Evolutionary conservation across 2,329 filamentous ascomycete species (phyloP).

Genomic region (Epichloe gansuensis): DNA sequence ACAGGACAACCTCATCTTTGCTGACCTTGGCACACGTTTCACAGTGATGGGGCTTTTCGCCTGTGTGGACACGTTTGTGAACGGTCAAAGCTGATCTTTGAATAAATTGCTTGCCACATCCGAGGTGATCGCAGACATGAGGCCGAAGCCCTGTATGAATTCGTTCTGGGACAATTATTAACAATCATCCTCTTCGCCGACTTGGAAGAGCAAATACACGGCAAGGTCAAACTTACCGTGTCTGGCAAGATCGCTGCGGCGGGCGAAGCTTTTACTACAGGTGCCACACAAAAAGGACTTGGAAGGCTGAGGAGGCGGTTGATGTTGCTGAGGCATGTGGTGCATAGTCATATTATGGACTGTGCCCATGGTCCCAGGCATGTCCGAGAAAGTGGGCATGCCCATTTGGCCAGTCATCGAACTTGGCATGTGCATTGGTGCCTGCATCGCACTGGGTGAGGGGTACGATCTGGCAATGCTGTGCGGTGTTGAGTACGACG

Average conservation of each 20-base stretch:
- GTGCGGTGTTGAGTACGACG: conserved; percentile 38
- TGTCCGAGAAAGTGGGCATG: conserved; percentile 27
- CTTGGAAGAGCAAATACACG: too few relatives aligned
- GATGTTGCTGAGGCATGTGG: conserved; percentile 23
- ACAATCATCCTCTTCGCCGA: neutral
- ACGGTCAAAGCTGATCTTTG: conserved; percentile 92
- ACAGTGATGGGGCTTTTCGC: conserved; percentile 97
- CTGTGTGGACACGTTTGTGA: conserved; percentile 88
- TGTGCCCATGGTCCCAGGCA: conserved; percentile 19
- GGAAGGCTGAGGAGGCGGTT: conserved; percentile 23
- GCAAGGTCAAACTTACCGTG: conserved; percentile 56
- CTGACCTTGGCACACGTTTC: conserved; percentile 90
- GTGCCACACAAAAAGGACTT: conserved; percentile 82
- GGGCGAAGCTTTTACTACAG: conserved; percentile 82
- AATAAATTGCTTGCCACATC: conserved; percentile 93
- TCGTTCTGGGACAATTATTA: conserved; percentile 51
- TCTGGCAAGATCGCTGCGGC: conserved; percentile 83
- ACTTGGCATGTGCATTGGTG: conserved; percentile 33
- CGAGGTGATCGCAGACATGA: conserved; percentile 79
- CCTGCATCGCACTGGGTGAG: conserved; percentile 40
- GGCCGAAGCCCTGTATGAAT: conserved; percentile 88
- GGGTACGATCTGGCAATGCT: conserved; percentile 37
- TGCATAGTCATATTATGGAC: conserved; percentile 27
- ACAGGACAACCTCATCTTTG: conserved; percentile 2
- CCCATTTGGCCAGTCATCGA: conserved; percentile 28